phyloP scores from a whole-genome alignment of 768 basidiomycete genomes.

The Kwoniella sp. region DNA sequence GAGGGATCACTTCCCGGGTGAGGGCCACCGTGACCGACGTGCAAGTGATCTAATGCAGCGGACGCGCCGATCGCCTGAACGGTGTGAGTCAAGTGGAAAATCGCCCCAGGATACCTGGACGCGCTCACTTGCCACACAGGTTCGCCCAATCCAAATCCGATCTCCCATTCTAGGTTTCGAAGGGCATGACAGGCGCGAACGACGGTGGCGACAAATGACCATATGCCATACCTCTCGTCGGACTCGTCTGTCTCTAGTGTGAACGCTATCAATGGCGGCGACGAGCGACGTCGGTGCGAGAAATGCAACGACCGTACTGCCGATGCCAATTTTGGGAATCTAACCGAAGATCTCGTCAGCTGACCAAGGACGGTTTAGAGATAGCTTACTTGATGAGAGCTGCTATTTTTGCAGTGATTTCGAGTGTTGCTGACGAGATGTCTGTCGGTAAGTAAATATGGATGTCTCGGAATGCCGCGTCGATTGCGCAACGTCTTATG shows the following conservation, averaged over 20 bases:
- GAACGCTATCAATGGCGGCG: no score
- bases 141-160: slow-evolving; percentile 1
- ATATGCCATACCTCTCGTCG: not conserved
- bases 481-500: not conserved
- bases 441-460: not conserved
- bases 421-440: not conserved
- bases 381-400: no score
- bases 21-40: not conserved
- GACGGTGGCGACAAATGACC: not conserved
- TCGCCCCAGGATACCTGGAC: no score
- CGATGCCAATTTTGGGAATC: no score
- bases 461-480: not conserved
- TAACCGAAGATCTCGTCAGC: slow-evolving; percentile 2
- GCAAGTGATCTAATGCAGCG: not conserved
- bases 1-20: no score
- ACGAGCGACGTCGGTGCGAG: no score
- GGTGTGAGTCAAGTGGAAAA: no score
- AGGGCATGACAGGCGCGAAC: not conserved
- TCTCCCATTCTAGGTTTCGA: slow-evolving; percentile 1
- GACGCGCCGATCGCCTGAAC: not conserved
- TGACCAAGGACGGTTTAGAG: no score
- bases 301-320: no score
- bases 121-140: slow-evolving; percentile 9
- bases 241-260: no score
- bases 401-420: no score